Conservation (phyloP, 1,139 yeast species). For the Hansenula lynferdii region DNA sequence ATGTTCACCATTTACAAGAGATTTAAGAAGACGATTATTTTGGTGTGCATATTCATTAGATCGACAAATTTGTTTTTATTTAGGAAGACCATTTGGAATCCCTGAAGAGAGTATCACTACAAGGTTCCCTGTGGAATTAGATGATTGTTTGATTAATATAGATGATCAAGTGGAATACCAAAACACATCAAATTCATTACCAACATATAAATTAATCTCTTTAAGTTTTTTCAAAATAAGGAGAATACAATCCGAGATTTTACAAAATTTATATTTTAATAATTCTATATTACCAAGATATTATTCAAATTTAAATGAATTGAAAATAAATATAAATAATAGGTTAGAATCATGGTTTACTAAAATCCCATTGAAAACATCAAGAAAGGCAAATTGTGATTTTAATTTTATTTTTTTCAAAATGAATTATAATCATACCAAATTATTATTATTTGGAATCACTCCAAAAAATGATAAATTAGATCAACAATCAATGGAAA, state of each 20-base stretch:
- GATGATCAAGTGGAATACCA: constrained; percentile 27
- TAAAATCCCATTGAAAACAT: constrained; percentile 48
- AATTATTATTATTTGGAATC: constrained; percentile 68
- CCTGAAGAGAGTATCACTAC: constrained; percentile 66
- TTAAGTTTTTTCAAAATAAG: constrained; percentile 64
- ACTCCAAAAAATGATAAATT: constrained; percentile 64
- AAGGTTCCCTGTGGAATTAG: constrained; percentile 66
- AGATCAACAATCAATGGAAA: constrained; percentile 45
- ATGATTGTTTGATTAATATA: constrained; percentile 57
- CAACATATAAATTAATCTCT: constrained; percentile 65
- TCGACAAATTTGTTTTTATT: constrained; percentile 68
- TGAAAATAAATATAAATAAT: constrained; percentile 50
- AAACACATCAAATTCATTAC: constrained; percentile 31
- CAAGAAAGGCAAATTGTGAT: constrained; percentile 64
- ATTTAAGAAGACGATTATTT: constrained; percentile 71
- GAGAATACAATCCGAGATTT: constrained; percentile 73
- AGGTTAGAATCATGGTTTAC: constrained; percentile 60
- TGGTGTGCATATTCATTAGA: constrained; percentile 90
- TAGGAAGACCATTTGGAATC: constrained; percentile 71
- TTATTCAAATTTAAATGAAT: constrained; percentile 47
- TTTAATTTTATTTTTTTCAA: constrained; percentile 67
- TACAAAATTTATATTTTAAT: constrained; percentile 62
- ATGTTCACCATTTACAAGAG: constrained; percentile 52
- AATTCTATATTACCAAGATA: constrained; percentile 63
- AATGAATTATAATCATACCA: constrained; percentile 73